phyloP scores from a whole-genome alignment of 257 asterid genomes.

The Hygrophila difformis region DNA sequence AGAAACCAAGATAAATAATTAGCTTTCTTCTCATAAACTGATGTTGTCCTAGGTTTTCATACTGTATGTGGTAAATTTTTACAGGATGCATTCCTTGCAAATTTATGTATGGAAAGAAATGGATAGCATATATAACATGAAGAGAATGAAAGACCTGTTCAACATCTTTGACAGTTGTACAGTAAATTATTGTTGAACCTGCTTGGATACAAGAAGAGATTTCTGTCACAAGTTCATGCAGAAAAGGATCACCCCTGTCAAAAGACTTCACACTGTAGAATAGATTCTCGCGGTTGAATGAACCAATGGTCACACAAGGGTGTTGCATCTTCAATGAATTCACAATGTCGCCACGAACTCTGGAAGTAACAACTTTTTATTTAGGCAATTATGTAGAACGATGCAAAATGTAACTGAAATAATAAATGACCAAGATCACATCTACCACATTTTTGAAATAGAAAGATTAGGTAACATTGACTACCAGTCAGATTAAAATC shows the following conservation, averaged over 20 bases:
- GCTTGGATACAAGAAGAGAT: conserved; percentile 40
- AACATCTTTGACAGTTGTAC: conserved; percentile 82
- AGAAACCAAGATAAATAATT: neutral
- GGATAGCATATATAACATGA: conserved; percentile 3
- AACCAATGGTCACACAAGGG: conserved; percentile 73
- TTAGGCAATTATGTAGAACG: conserved; percentile 12
- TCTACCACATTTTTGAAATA: conserved; percentile 7
- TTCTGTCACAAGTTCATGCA: conserved; percentile 57
- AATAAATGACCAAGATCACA: neutral
- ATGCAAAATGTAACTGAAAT: conserved; percentile 5
- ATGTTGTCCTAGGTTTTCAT: neutral
- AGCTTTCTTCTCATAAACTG: neutral
- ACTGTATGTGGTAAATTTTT: conserved; percentile 4
- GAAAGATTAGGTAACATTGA: conserved; percentile 4
- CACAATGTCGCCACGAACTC: conserved; percentile 74
- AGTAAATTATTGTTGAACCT: conserved; percentile 70
- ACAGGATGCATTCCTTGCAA: neutral
- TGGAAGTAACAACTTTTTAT: conserved; percentile 21
- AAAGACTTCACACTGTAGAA: conserved; percentile 67
- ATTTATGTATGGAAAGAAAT: neutral
- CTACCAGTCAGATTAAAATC: too few species aligned
- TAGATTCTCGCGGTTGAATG: conserved; percentile 89
- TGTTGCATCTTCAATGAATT: conserved; percentile 60
- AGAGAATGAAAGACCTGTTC: conserved; percentile 45
- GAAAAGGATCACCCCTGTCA: conserved; percentile 45